Base-by-base conservation (phyloP, 768 basidiomycete genomes). In the Tulasnella sp. region DNA sequence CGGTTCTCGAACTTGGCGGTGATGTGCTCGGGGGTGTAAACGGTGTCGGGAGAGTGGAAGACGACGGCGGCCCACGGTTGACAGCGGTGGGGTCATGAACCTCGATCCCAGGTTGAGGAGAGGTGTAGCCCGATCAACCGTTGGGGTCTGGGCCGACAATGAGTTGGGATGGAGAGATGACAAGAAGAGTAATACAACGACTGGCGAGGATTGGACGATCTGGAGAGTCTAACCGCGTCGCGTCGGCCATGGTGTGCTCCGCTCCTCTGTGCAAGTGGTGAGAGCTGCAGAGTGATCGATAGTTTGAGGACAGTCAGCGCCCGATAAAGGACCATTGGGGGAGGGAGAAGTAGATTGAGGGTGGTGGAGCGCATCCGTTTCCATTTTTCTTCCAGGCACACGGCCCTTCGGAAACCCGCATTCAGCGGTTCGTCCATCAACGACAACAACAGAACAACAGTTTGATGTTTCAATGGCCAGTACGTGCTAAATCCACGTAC, bases 241-340 rank as follows among this genome's bases (percentile, higher is more conserved):
- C 89, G 80, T 92, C 88, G 82, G 81, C 85, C n/a, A n/a, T n/a
- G 80, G 91, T 89, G 87, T 96, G 95, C 83, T 93, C 95, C 81
- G 82, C 83, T 86, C 95, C 95, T 90, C 93, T 88, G 86, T 92
- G 88, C 81, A 89, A 87, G 86, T 96, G 96, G 86, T 96, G 94
- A 80, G 89, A 86, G 84, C 91, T 92, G 84, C 91, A 90, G 80
- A 96, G 91, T 83, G 91, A n/a, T n/a, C n/a, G n/a, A n/a, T n/a
- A n/a, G 92, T 96, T 96, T 79, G 92, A 93, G 93, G 91, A 97
- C 94, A 96, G n/a, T 96, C 91, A 93, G 77, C 52, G 74, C 71
- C 34, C n/a, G 73, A 6, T 34, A 38, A 25, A 49, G 49, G 40
- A 58, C 36, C 14, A 15, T 34, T 19, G 12, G n/a, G 45, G 36